phyloP scores from a whole-genome alignment of 2,329 filamentous ascomycete genomes.

The Macroventuria anomochaeta region DNA sequence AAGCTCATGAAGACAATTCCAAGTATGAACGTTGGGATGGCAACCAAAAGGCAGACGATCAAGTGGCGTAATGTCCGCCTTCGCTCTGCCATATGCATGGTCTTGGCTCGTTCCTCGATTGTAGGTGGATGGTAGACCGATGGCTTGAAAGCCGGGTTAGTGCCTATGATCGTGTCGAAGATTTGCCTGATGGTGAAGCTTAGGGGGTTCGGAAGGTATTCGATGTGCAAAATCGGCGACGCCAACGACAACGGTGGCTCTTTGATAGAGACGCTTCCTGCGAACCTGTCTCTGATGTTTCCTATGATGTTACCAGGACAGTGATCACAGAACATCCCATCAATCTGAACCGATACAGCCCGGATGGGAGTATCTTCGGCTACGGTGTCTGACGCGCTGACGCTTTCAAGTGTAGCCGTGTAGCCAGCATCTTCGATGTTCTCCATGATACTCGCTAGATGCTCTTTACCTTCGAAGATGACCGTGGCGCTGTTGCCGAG shows the following conservation, averaged over 20 bases:
- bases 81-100: constrained; percentile 74
- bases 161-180: constrained; percentile 68
- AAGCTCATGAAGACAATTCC: constrained; percentile 93
- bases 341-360: constrained; percentile 45
- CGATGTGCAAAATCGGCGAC: constrained; percentile 70
- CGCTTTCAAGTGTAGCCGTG: constrained; percentile 47
- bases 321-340: constrained; percentile 56
- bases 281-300: constrained; percentile 60
- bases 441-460: constrained; percentile 55
- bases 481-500: constrained; percentile 59
- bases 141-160: constrained; percentile 70
- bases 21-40: constrained; percentile 84
- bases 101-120: constrained; percentile 79
- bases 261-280: constrained; percentile 58
- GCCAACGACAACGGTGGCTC: constrained; percentile 63
- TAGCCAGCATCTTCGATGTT: constrained; percentile 58
- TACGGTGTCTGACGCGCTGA: constrained; percentile 27
- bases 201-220: constrained; percentile 72
- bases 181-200: constrained; percentile 78
- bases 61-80: constrained; percentile 73
- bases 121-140: constrained; percentile 80
- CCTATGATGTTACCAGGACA: constrained; percentile 59
- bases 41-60: constrained; percentile 69
- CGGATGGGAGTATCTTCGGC: constrained; percentile 33
- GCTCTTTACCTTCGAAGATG: constrained; percentile 56